A percentile compares a stretch with the other conserved stretches of the same genome.
phyloP scores from a whole-genome alignment of 2,329 filamentous ascomycete genomes.

The Magnaporthiopsis rhizophila region DNA sequence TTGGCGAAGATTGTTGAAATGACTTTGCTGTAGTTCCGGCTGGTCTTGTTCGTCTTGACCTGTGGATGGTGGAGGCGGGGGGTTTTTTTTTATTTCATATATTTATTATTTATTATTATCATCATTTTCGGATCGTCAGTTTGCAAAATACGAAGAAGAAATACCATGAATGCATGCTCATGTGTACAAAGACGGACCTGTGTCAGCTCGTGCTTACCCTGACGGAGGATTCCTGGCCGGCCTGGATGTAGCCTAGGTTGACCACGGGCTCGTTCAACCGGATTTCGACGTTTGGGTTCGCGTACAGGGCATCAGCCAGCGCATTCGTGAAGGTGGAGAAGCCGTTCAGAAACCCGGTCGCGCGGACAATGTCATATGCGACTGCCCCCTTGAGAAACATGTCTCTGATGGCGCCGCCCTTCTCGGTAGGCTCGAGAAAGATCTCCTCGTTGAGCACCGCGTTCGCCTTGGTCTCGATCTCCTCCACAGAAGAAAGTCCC shows the following conservation, averaged over 20 bases:
- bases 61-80: background rate
- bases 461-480: background rate
- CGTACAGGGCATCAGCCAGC: slow-evolving; percentile 41
- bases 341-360: slow-evolving; percentile 47
- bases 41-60: slow-evolving; percentile 10
- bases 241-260: background rate
- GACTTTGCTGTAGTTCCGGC: slow-evolving; percentile 42
- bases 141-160: background rate
- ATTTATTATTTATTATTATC: too few species aligned
- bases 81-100: background rate
- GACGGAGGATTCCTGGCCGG: background rate
- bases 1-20: slow-evolving; percentile 56
- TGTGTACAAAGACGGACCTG: too few species aligned
- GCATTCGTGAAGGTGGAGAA: slow-evolving; percentile 52
- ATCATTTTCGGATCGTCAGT: background rate
- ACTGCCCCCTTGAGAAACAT: background rate
- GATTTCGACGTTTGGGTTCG: slow-evolving; percentile 52
- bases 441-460: background rate
- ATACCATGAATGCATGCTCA: too few species aligned
- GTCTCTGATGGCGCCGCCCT: background rate
- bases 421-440: background rate
- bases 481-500: too few species aligned
- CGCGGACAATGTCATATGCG: too few species aligned
- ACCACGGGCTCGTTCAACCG: slow-evolving; percentile 40
- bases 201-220: background rate